A percentile compares a stretch with the other conserved stretches of the same genome.
These are phyloP conservation scores for Kappamyces sp. DNA, from an alignment of 192 early-diverging fungal genomes.

Conservation along the genomic window DNA sequence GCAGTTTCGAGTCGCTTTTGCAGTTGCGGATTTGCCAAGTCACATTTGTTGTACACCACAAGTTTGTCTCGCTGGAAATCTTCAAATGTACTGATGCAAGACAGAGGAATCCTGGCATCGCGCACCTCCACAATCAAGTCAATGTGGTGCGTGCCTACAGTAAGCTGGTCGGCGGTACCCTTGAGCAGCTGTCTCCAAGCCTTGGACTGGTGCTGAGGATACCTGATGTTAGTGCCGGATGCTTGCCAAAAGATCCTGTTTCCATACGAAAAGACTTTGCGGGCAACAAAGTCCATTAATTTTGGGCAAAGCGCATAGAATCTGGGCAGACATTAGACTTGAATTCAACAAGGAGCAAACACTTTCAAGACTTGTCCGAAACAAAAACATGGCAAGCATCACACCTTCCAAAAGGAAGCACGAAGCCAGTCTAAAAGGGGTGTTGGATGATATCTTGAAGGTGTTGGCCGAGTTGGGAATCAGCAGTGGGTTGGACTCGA, in stretches of 20 bases:
- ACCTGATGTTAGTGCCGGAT: too few relatives aligned
- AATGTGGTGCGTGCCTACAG: conserved; percentile 42
- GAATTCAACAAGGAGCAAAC: too few relatives aligned
- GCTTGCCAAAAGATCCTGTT: conserved; percentile 30
- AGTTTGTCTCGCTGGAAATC: conserved; percentile 54
- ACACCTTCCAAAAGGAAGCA: too few relatives aligned
- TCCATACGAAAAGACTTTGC: not conserved
- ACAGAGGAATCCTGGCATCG: conserved; percentile 90
- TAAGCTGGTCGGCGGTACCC: conserved; percentile 22
- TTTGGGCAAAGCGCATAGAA: too few relatives aligned
- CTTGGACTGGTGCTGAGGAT: conserved; percentile 40
- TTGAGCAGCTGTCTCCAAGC: conserved; percentile 33
- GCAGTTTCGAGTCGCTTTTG: conserved; percentile 16
- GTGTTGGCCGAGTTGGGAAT: too few relatives aligned
- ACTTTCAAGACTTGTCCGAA: too few relatives aligned
- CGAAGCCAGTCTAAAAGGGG: too few relatives aligned
- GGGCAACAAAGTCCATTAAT: too few relatives aligned
- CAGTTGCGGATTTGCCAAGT: conserved; percentile 67
- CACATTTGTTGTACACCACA: conserved; percentile 90
- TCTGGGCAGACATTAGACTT: too few relatives aligned
- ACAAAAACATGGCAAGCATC: too few relatives aligned
- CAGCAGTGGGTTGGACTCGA: too few relatives aligned
- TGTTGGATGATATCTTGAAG: too few relatives aligned
- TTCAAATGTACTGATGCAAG: conserved; percentile 81
- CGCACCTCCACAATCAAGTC: conserved; percentile 91